These are phyloP conservation scores for Pseudomonodictys pantanalensis DNA, from an alignment of 495 filamentous ascomycete genomes.

Conservation along the genomic window DNA sequence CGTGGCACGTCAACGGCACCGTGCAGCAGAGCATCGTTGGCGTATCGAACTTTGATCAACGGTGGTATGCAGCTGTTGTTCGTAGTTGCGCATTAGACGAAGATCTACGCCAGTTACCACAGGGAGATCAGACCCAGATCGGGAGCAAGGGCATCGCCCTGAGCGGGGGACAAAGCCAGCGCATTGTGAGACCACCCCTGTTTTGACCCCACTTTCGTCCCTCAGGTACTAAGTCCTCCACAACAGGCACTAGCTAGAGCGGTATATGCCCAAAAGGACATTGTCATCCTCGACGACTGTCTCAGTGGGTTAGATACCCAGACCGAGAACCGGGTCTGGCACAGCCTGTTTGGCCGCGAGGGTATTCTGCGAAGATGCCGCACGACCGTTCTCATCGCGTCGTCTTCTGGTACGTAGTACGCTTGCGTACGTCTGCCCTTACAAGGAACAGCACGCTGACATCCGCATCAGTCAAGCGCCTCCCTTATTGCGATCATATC, in stretches of 20 bases:
- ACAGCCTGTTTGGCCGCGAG: conserved; percentile 47
- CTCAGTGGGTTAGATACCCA: conserved; percentile 60
- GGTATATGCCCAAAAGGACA: conserved; percentile 54
- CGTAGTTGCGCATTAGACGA: conserved; percentile 59
- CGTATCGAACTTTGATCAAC: conserved; percentile 52
- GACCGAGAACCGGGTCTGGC: conserved; percentile 61
- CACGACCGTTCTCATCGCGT: conserved; percentile 53
- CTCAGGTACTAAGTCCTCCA: conserved; percentile 5
- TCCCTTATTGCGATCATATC: conserved; percentile 48
- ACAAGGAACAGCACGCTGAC: background rate
- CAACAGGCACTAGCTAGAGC: conserved; percentile 53
- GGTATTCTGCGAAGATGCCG: conserved; percentile 51
- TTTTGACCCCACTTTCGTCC: conserved; percentile 11
- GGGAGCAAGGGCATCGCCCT: conserved; percentile 64
- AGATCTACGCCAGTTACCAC: conserved; percentile 45
- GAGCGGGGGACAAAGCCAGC: conserved; percentile 66
- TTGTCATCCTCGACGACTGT: conserved; percentile 58
- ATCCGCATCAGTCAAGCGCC: conserved; percentile 35
- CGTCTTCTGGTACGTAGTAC: conserved; percentile 44
- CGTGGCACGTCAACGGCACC: conserved; percentile 58
- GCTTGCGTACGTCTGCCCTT: conserved; percentile 7
- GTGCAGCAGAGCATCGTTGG: conserved; percentile 59
- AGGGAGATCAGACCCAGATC: conserved; percentile 57
- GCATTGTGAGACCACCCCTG: conserved; percentile 47
- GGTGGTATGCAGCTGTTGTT: conserved; percentile 61